phyloP scores from a whole-genome alignment of 352 stramenopile species.

The Elongisporangium prolatum region DNA sequence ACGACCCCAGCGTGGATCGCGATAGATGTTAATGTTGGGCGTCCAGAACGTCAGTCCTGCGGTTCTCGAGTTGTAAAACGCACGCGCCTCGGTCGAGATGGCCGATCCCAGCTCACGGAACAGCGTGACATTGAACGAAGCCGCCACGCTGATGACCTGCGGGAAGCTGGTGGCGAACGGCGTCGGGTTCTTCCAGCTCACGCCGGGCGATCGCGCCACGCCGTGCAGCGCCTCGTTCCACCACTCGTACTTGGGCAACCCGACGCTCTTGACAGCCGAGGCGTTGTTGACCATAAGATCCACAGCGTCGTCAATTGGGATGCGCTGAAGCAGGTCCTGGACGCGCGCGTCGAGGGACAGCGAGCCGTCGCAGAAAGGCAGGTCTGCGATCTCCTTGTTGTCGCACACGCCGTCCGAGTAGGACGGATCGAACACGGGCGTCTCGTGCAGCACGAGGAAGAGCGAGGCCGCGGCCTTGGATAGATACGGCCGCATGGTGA shows the following conservation, averaged over 20 bases:
- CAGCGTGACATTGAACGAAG: slow-evolving; percentile 86
- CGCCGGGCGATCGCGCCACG: slow-evolving; percentile 62
- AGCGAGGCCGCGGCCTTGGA: not conserved
- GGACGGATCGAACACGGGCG: slow-evolving; percentile 5
- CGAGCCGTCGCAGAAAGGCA: slow-evolving; percentile 68
- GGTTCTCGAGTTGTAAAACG: slow-evolving; percentile 74
- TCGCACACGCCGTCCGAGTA: slow-evolving; percentile 53
- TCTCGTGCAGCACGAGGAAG: not conserved
- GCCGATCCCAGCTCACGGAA: slow-evolving; percentile 69
- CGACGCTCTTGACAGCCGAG: slow-evolving; percentile 15
- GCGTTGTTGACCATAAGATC: slow-evolving; percentile 66
- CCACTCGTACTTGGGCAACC: slow-evolving; percentile 78
- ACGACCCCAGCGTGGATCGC: slow-evolving; percentile 90
- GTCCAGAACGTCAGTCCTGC: slow-evolving; percentile 89
- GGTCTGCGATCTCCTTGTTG: slow-evolving; percentile 23
- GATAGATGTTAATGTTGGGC: slow-evolving; percentile 93
- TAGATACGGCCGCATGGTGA: not conserved
- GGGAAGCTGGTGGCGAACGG: slow-evolving; percentile 87
- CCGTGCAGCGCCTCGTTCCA: slow-evolving; percentile 90
- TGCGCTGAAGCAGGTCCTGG: slow-evolving; percentile 51
- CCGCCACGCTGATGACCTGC: slow-evolving; percentile 68
- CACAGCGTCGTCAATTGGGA: slow-evolving; percentile 68
- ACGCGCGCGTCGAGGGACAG: slow-evolving; percentile 53
- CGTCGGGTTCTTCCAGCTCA: slow-evolving; percentile 46
- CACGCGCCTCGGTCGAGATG: slow-evolving; percentile 79